Percentiles rank a stretch among this genome's conserved stretches.
Evolutionary conservation across 225 moss, liverwort and hornwort genomes (phyloP).

Genomic region (Marchantia polymorpha): DNA sequence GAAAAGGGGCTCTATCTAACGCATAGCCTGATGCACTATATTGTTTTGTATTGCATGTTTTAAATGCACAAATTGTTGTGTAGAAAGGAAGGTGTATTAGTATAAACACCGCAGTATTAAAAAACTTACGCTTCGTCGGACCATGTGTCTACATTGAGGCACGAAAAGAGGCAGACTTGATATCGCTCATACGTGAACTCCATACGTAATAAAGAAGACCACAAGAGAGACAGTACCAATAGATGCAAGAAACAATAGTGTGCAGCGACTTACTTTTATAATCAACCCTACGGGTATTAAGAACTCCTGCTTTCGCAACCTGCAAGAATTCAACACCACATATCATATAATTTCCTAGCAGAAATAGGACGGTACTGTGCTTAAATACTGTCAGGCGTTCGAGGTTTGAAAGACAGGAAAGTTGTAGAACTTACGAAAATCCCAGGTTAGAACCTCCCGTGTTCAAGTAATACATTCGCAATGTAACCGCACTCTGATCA

Average conservation of each 20-base stretch:
- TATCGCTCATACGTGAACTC: too few species aligned
- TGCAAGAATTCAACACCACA: slow-evolving; percentile 25
- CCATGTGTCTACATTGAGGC: too few species aligned
- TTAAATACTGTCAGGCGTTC: neutral
- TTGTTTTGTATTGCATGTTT: too few species aligned
- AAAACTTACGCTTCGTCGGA: too few species aligned
- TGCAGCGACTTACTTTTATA: slow-evolving; percentile 55
- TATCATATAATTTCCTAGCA: neutral
- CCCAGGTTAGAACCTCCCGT: slow-evolving; percentile 84
- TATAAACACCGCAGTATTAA: too few species aligned
- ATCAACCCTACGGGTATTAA: slow-evolving; percentile 84
- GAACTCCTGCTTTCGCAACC: slow-evolving; percentile 91
- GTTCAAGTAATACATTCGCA: slow-evolving; percentile 84
- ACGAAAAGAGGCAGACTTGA: too few species aligned
- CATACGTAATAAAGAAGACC: too few species aligned
- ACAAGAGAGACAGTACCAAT: neutral
- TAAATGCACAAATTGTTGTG: too few species aligned
- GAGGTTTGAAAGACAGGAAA: neutral
- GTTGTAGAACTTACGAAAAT: slow-evolving; percentile 68
- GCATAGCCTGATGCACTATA: too few species aligned
- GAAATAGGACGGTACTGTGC: neutral
- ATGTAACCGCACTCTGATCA: slow-evolving; percentile 72
- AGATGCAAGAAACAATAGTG: neutral
- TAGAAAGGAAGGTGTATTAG: too few species aligned
- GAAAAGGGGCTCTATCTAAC: too few species aligned